A percentile compares a stretch with the other conserved stretches of the same genome.
These are phyloP conservation scores for Trichoderma sp. DNA, from an alignment of 2,329 filamentous ascomycete genomes.

Conservation along the genomic window DNA sequence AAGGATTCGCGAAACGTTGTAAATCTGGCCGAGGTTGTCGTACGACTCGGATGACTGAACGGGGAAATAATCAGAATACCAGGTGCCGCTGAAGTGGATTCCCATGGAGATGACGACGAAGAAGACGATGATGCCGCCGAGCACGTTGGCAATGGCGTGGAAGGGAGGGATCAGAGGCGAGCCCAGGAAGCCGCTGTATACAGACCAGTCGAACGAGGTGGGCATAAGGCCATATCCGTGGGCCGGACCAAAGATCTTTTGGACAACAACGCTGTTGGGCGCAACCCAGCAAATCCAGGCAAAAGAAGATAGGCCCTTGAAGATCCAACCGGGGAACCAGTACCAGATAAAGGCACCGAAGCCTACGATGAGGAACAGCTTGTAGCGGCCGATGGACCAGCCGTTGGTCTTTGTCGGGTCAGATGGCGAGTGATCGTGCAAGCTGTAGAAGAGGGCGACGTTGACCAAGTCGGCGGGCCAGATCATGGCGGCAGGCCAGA, in stretches of 20 bases:
- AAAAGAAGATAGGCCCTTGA: slow-evolving; percentile 63
- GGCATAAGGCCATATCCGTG: slow-evolving; percentile 62
- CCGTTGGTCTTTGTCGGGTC: slow-evolving; percentile 56
- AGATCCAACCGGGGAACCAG: slow-evolving; percentile 65
- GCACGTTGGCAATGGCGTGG: slow-evolving; percentile 57
- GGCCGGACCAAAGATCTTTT: slow-evolving; percentile 63
- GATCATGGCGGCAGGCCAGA: slow-evolving; percentile 59
- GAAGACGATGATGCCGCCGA: slow-evolving; percentile 56
- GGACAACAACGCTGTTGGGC: slow-evolving; percentile 61
- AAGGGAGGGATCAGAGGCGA: slow-evolving; percentile 57
- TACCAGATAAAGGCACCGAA: slow-evolving; percentile 56
- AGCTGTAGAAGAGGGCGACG: slow-evolving; percentile 52
- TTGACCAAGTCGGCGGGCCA: slow-evolving; percentile 59
- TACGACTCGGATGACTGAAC: slow-evolving; percentile 62
- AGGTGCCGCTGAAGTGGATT: slow-evolving; percentile 58
- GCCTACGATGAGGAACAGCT: slow-evolving; percentile 62
- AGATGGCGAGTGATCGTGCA: slow-evolving; percentile 48
- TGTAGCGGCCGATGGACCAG: slow-evolving; percentile 65
- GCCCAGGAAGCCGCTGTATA: slow-evolving; percentile 50
- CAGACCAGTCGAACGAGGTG: slow-evolving; percentile 59
- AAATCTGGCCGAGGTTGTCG: slow-evolving; percentile 62
- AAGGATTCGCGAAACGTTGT: slow-evolving; percentile 64
- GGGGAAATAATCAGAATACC: slow-evolving; percentile 62
- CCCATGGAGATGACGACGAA: slow-evolving; percentile 59
- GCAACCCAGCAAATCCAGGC: slow-evolving; percentile 63